These are phyloP conservation scores for Neolentinus lepideus DNA, from an alignment of 1,284 basidiomycete genomes.

Conservation along the genomic window DNA sequence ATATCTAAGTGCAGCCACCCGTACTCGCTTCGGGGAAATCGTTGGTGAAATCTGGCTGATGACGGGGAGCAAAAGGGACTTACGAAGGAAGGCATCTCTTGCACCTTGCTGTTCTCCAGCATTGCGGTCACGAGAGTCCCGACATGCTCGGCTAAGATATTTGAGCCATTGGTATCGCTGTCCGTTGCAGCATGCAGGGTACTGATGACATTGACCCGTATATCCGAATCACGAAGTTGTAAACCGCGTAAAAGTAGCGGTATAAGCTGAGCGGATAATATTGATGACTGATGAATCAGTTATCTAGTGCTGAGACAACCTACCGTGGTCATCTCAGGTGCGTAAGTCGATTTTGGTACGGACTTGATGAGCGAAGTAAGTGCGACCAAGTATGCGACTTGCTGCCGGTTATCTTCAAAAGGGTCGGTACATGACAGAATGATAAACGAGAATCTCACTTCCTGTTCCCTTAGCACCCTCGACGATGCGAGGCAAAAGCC, in stretches of 20 bases:
- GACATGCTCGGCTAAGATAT: constrained; percentile 59
- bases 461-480: constrained; percentile 42
- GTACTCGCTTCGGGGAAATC: constrained; percentile 47
- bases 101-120: constrained; percentile 49
- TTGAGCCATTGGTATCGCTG: constrained; percentile 36
- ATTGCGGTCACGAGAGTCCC: constrained; percentile 65
- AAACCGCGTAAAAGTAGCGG: constrained; percentile 86
- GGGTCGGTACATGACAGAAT: not conserved
- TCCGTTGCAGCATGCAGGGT: constrained; percentile 71
- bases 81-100: constrained; percentile 49
- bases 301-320: constrained; percentile 15
- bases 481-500: constrained; percentile 71
- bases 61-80: constrained; percentile 14
- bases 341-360: constrained; percentile 72
- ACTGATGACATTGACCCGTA: constrained; percentile 77
- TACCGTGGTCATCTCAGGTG: constrained; percentile 62
- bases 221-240: constrained; percentile 63
- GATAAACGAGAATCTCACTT: constrained; percentile 22
- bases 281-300: constrained; percentile 2
- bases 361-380: constrained; percentile 79
- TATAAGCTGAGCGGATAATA: constrained; percentile 54
- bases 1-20: constrained; percentile 70
- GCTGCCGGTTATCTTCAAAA: constrained; percentile 34
- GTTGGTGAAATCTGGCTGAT: not conserved
- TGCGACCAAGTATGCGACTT: constrained; percentile 77